These are phyloP conservation scores for Jaapia argillacea DNA, from an alignment of 768 basidiomycete species.

Conservation along the genomic window DNA sequence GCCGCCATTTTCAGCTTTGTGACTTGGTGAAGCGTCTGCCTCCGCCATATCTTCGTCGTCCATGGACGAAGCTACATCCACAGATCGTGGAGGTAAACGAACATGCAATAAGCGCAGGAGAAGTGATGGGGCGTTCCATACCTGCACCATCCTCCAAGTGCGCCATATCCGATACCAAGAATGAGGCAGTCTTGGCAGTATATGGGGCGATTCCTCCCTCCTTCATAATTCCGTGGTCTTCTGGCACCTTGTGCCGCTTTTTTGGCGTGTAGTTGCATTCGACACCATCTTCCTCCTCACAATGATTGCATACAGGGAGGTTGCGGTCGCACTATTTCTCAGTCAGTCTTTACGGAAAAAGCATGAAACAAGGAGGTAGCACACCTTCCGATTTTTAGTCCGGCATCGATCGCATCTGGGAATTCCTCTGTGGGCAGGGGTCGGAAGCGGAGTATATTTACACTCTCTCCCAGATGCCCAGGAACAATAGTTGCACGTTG, in stretches of 20 bases:
- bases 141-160: constrained; percentile 23
- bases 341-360: no score
- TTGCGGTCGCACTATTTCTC: constrained; percentile 49
- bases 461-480: constrained; percentile 57
- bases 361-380: constrained; percentile 10
- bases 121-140: no score
- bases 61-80: no score
- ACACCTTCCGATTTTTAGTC: constrained; percentile 53
- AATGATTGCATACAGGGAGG: constrained; percentile 63
- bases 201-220: constrained; percentile 30
- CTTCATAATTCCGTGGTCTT: constrained; percentile 24
- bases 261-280: constrained; percentile 70
- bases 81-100: no score
- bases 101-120: no score
- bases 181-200: constrained; percentile 36
- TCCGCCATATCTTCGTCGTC: no score
- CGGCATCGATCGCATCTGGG: constrained; percentile 68
- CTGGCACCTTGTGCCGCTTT: constrained; percentile 47
- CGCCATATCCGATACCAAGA: constrained; percentile 31
- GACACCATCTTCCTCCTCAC: constrained; percentile 37
- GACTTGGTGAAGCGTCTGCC: no score
- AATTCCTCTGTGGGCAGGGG: constrained; percentile 67
- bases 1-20: no score
- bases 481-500: constrained; percentile 63
- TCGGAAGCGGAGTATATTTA: constrained; percentile 64